Percentiles rank a stretch among this genome's conserved stretches.
Conservation (phyloP, 2,329 filamentous ascomycete genomes). For the Magnaporthales sp. region DNA sequence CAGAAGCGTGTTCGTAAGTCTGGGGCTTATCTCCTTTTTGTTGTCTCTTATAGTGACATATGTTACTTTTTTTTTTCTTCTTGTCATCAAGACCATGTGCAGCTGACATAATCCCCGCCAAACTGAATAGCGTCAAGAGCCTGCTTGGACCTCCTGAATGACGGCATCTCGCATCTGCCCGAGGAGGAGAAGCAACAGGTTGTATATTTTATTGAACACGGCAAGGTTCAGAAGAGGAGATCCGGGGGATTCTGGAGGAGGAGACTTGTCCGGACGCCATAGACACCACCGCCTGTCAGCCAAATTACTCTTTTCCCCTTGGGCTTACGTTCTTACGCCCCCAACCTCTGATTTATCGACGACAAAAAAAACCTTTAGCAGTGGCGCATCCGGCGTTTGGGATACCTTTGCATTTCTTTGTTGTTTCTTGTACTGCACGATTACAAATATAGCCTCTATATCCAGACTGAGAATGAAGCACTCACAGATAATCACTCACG, state of each 20-base stretch:
- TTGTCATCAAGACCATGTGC: not conserved
- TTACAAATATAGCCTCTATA: not conserved
- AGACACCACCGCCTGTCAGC: not conserved
- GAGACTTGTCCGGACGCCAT: not conserved
- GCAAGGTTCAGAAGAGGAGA: conserved; percentile 1
- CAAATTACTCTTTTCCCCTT: not conserved
- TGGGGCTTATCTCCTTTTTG: not conserved
- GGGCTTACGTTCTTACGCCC: not conserved
- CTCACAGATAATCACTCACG: too few relatives aligned
- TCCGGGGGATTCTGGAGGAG: conserved; percentile 2
- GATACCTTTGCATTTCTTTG: not conserved
- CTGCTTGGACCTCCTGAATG: conserved; percentile 23
- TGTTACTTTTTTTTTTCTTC: too few relatives aligned
- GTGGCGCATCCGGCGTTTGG: not conserved
- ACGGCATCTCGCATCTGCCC: conserved; percentile 18
- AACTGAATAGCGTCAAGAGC: conserved; percentile 17
- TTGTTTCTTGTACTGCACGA: not conserved
- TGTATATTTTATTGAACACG: conserved; percentile 13
- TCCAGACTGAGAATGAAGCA: not conserved
- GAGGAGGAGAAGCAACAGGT: conserved; percentile 17
- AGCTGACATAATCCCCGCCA: not conserved
- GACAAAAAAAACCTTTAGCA: not conserved
- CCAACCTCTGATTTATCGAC: not conserved
- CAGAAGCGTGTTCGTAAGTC: conserved; percentile 27
- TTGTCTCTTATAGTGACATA: too few relatives aligned